Conservation (phyloP, 495 filamentous ascomycete species). For the Durotheca rogersii region DNA sequence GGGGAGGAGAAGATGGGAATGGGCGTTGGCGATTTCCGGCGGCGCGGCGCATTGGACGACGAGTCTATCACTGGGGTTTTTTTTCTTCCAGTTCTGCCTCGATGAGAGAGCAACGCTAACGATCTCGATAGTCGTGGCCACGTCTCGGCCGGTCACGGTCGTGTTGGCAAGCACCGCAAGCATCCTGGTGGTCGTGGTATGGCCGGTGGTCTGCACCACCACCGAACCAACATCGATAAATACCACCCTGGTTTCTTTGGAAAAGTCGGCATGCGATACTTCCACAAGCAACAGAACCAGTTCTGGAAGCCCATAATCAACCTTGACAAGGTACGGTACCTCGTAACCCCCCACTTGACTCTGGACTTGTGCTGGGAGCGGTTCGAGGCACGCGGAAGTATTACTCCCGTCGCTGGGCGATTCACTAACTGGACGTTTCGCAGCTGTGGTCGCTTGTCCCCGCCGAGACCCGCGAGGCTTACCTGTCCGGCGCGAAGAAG, state of each 20-base stretch:
- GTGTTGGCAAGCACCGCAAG: constrained; percentile 92
- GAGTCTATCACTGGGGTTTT: constrained; percentile 5
- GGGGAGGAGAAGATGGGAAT: background rate
- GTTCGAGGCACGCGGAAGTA: too few species aligned
- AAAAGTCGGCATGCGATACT: constrained; percentile 96
- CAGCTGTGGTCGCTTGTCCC: constrained; percentile 85
- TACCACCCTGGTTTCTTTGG: constrained; percentile 74
- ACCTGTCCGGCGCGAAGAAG: constrained; percentile 67
- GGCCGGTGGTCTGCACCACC: constrained; percentile 96
- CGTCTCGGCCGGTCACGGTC: constrained; percentile 90
- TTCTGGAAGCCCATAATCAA: constrained; percentile 94
- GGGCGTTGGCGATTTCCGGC: constrained; percentile 10
- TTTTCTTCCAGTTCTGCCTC: background rate
- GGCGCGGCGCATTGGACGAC: constrained; percentile 17
- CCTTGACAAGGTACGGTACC: constrained; percentile 74
- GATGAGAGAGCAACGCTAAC: constrained; percentile 31
- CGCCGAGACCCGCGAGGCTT: constrained; percentile 78
- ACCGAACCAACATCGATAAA: constrained; percentile 91
- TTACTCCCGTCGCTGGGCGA: constrained; percentile 61
- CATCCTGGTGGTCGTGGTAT: constrained; percentile 92
- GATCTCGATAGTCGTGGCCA: constrained; percentile 72
- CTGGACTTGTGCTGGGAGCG: background rate
- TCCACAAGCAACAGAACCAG: constrained; percentile 85
- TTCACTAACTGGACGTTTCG: constrained; percentile 42
- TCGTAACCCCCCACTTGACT: background rate